These are phyloP conservation scores for Wallacemonas sp. DNA, from an alignment of 208 protist species.

Conservation along the genomic window DNA sequence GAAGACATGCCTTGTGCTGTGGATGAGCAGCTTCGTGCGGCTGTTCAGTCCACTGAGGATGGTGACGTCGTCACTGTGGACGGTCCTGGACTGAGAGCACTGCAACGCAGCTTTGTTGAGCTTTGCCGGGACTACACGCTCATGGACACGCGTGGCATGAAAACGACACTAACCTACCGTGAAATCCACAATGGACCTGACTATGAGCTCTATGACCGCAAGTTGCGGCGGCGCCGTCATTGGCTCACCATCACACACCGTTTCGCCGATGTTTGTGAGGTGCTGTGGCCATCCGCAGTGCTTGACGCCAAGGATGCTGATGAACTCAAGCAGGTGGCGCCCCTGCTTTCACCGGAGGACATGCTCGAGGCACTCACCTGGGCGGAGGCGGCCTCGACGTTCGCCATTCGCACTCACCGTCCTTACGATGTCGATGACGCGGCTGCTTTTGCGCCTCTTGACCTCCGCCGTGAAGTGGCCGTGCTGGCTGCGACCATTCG, in stretches of 20 bases:
- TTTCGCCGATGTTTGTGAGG: constrained; percentile 62
- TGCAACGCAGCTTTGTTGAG: constrained; percentile 48
- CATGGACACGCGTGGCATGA: constrained; percentile 88
- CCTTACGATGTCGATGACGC: constrained; percentile 47
- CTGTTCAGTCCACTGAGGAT: not conserved
- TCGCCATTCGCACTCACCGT: constrained; percentile 62
- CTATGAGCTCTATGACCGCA: constrained; percentile 85
- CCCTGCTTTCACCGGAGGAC: constrained; percentile 26
- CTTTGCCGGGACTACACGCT: constrained; percentile 78
- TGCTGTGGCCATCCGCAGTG: constrained; percentile 65
- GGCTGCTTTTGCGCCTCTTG: constrained; percentile 55
- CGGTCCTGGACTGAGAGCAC: constrained; percentile 14
- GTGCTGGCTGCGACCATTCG: constrained; percentile 38
- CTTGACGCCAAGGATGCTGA: constrained; percentile 6
- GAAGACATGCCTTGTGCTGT: constrained; percentile 81
- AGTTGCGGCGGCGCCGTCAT: constrained; percentile 58
- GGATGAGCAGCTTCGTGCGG: constrained; percentile 38
- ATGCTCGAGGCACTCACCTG: constrained; percentile 81
- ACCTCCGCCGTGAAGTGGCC: constrained; percentile 57
- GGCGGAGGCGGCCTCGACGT: constrained; percentile 81
- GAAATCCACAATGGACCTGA: constrained; percentile 85
- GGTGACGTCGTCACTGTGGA: constrained; percentile 20
- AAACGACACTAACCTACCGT: constrained; percentile 47
- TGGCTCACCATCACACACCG: constrained; percentile 80
- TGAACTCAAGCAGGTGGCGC: not conserved